Evolutionary conservation across 768 basidiomycete species (phyloP).

Genomic region (Trametes maxima): DNA sequence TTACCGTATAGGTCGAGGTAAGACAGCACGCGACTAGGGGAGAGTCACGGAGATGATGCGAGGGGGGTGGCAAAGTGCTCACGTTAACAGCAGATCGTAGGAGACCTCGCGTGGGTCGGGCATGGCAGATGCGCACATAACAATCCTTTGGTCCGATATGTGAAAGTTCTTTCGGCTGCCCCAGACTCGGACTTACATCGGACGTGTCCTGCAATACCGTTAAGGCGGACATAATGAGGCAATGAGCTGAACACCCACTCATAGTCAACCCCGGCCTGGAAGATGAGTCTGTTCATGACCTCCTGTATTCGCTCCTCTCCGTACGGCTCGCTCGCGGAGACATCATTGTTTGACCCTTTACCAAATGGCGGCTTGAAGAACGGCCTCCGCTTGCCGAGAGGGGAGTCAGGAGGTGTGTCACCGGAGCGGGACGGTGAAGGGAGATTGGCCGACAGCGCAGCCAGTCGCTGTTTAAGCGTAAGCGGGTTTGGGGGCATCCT

Average conservation of each 20-base stretch:
- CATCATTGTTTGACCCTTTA: slow-evolving; percentile 38
- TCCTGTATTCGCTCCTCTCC: slow-evolving; percentile 56
- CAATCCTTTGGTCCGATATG: slow-evolving; percentile 55
- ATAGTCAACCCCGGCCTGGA: slow-evolving; percentile 88
- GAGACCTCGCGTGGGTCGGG: slow-evolving; percentile 77
- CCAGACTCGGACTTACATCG: slow-evolving; percentile 60
- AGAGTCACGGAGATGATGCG: slow-evolving; percentile 17
- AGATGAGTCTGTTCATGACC: slow-evolving; percentile 72
- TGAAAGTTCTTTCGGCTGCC: not conserved
- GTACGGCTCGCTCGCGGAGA: slow-evolving; percentile 28
- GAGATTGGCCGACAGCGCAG: slow-evolving; percentile 59
- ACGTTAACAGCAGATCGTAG: slow-evolving; percentile 78
- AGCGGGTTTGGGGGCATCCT: slow-evolving; percentile 31
- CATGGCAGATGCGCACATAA: slow-evolving; percentile 79
- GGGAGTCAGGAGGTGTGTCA: slow-evolving; percentile 33
- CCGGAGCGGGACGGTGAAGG: slow-evolving; percentile 30
- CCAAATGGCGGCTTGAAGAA: slow-evolving; percentile 57
- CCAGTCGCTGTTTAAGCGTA: slow-evolving; percentile 67
- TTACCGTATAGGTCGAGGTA: slow-evolving; percentile 82
- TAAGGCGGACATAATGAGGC: slow-evolving; percentile 8
- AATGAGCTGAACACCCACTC: slow-evolving; percentile 56
- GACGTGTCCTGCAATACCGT: slow-evolving; percentile 62
- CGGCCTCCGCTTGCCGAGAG: slow-evolving; percentile 33
- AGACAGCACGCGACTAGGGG: slow-evolving; percentile 65
- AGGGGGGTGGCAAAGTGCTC: slow-evolving; percentile 35